phyloP scores from a whole-genome alignment of 768 basidiomycete species.

The Plicaturopsis crispa region DNA sequence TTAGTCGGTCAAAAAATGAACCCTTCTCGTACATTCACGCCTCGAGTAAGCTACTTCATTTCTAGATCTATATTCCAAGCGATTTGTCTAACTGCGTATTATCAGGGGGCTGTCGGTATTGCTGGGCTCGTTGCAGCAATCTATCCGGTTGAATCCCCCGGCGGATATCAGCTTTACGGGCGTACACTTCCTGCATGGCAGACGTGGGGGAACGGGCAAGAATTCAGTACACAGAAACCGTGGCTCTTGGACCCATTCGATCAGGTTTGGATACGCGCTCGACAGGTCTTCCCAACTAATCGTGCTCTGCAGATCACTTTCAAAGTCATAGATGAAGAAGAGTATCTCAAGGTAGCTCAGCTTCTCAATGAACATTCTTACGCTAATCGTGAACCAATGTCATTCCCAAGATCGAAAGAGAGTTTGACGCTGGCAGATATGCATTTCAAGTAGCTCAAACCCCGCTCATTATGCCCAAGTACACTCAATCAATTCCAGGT shows the following conservation, averaged over 20 bases:
- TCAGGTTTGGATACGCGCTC: constrained; percentile 28
- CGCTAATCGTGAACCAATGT: neutral
- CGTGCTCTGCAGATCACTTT: constrained; percentile 36
- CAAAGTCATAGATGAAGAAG: constrained; percentile 35
- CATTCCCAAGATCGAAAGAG: constrained; percentile 35
- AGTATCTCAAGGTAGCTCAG: constrained; percentile 37
- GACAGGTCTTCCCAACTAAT: neutral
- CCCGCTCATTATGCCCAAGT: constrained; percentile 13
- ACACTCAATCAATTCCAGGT: constrained; percentile 24
- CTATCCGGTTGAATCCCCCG: constrained; percentile 57
- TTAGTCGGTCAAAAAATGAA: constrained; percentile 71
- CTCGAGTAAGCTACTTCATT: constrained; percentile 30
- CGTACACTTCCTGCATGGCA: constrained; percentile 61
- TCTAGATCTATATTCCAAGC: neutral
- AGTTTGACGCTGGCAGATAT: constrained; percentile 48
- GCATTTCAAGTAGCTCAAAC: constrained; percentile 32
- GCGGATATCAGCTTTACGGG: constrained; percentile 60
- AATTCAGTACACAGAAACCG: constrained; percentile 39
- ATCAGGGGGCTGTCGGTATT: constrained; percentile 63
- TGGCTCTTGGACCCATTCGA: constrained; percentile 62
- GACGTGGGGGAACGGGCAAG: constrained; percentile 45
- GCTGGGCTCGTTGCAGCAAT: constrained; percentile 62
- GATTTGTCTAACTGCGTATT: neutral
- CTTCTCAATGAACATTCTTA: neutral
- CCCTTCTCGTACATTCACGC: constrained; percentile 60